Evolutionary conservation across 768 basidiomycete species (phyloP).

Genomic region (Sporobolomyces phaffii): DNA sequence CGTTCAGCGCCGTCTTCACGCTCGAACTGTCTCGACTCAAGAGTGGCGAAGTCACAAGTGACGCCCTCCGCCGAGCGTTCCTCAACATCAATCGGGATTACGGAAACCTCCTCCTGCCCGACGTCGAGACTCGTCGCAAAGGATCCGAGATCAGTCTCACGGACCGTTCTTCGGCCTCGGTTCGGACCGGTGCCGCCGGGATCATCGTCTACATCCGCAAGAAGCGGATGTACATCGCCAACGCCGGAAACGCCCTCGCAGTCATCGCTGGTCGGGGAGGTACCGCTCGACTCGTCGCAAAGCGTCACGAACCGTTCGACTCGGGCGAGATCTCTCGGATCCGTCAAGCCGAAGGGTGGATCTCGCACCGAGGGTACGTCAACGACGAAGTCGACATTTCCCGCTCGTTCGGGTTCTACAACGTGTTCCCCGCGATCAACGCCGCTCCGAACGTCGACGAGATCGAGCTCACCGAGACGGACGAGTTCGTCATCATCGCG

Average conservation of each 20-base stretch:
- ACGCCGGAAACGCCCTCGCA: conserved; percentile 79
- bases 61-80: conserved; percentile 82
- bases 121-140: conserved; percentile 34
- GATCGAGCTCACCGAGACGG: conserved; percentile 67
- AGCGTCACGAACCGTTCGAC: conserved; percentile 84
- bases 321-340: conserved; percentile 77
- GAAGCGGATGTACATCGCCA: conserved; percentile 78
- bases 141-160: conserved; percentile 33
- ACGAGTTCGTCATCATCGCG: conserved; percentile 94
- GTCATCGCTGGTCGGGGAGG: conserved; percentile 58
- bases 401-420: conserved; percentile 88
- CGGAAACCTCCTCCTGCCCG: conserved; percentile 56
- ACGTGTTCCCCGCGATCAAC: conserved; percentile 81
- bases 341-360: conserved; percentile 84
- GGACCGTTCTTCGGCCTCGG: conserved; percentile 42
- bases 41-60: conserved; percentile 56
- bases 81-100: conserved; percentile 74
- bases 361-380: conserved; percentile 80
- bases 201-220: conserved; percentile 77
- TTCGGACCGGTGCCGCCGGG: conserved; percentile 70
- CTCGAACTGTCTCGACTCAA: conserved; percentile 56
- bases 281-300: conserved; percentile 65
- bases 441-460: conserved; percentile 71
- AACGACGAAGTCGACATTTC: conserved; percentile 88
- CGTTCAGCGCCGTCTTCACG: conserved; percentile 62